Conservation (phyloP, 2,329 filamentous ascomycete genomes). For the Proliferodiscus dingleyae region DNA sequence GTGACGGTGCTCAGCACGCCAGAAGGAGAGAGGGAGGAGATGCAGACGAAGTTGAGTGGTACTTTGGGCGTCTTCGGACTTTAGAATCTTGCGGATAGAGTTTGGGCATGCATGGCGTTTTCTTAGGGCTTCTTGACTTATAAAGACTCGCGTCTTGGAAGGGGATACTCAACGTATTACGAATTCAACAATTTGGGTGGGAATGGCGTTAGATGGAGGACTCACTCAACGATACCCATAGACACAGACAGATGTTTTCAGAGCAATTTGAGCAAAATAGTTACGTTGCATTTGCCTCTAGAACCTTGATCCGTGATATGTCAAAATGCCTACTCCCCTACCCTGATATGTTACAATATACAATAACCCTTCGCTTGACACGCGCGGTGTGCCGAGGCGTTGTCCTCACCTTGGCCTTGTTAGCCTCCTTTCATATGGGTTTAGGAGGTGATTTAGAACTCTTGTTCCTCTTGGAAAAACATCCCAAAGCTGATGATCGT, state of each 20-base stretch:
- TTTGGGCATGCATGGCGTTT: neutral
- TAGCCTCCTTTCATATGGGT: neutral
- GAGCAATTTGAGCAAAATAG: too few relatives aligned
- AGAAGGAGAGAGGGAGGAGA: constrained; percentile 82
- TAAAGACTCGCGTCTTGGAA: too few relatives aligned
- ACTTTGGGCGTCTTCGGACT: constrained; percentile 27
- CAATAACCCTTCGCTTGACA: neutral
- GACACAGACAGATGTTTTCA: neutral
- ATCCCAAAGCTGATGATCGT: constrained; percentile 97
- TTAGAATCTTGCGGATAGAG: too few relatives aligned
- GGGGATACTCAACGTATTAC: constrained; percentile 22
- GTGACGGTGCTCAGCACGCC: constrained; percentile 80
- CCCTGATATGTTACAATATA: constrained; percentile 4
- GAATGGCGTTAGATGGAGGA: neutral
- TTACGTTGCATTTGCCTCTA: too few relatives aligned
- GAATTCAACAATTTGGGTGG: neutral
- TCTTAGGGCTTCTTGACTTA: too few relatives aligned
- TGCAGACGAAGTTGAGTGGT: constrained; percentile 61
- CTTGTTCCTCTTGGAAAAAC: constrained; percentile 97
- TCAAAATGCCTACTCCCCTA: constrained; percentile 1
- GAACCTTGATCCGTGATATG: neutral
- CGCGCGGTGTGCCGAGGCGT: too few relatives aligned
- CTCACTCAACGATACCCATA: constrained; percentile 18
- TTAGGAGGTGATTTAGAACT: constrained; percentile 57
- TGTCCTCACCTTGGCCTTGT: neutral